A percentile compares a stretch with the other conserved stretches of the same genome.
Conservation (phyloP, 805 yeast genomes). For the Teunomyces aglyptinius region DNA sequence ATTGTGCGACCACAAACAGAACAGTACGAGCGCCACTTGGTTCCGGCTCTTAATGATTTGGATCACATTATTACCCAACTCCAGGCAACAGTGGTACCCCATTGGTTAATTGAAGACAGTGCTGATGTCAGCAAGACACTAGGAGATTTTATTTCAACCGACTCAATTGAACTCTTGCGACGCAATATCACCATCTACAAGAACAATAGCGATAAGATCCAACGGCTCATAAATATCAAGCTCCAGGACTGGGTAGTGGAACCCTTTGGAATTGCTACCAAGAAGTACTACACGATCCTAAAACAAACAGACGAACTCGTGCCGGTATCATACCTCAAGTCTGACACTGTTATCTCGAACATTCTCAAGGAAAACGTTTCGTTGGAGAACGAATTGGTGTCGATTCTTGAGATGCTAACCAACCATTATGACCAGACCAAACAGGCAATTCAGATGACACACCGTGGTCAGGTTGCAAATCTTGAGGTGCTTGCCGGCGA, state of each 20-base stretch:
- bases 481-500: slow-evolving; percentile 51
- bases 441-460: slow-evolving; percentile 43
- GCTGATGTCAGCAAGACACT: slow-evolving; percentile 11
- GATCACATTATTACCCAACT: slow-evolving; percentile 24
- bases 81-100: slow-evolving; percentile 29
- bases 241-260: slow-evolving; percentile 15
- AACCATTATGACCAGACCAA: slow-evolving; percentile 80
- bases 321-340: slow-evolving; percentile 14
- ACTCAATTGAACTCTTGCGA: slow-evolving; percentile 26
- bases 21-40: slow-evolving; percentile 11
- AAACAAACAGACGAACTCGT: slow-evolving; percentile 19
- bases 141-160: slow-evolving; percentile 34
- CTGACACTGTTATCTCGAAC: slow-evolving; percentile 18
- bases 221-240: slow-evolving; percentile 14
- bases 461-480: slow-evolving; percentile 20
- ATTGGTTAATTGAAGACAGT: slow-evolving; percentile 12
- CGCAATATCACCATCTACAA: slow-evolving; percentile 27
- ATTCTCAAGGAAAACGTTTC: slow-evolving; percentile 42
- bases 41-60: slow-evolving; percentile 23
- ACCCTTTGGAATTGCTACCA: slow-evolving; percentile 14
- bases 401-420: slow-evolving; percentile 66
- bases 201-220: slow-evolving; percentile 22
- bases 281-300: slow-evolving; percentile 12
- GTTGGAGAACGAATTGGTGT: slow-evolving; percentile 68
- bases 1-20: background rate